Evolutionary conservation across 2,329 filamentous ascomycete genomes (phyloP).

Genomic region (Plenodomus biglobosus): DNA sequence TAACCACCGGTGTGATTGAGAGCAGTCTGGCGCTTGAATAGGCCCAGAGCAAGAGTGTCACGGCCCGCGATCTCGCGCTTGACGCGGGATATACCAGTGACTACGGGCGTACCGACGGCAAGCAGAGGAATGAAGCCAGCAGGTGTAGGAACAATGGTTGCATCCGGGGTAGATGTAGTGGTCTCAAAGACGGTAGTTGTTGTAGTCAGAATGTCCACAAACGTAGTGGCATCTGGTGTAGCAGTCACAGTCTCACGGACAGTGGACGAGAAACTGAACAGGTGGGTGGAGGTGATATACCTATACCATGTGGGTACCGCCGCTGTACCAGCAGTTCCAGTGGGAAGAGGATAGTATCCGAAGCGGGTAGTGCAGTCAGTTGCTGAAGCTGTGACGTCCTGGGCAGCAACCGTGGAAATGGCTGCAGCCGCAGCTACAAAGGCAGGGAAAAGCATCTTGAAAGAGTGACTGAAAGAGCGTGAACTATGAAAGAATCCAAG

Average conservation of each 20-base stretch:
- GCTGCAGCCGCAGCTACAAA: slow-evolving; percentile 20
- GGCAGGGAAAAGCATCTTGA: slow-evolving; percentile 20
- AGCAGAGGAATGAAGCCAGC: slow-evolving; percentile 22
- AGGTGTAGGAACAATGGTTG: slow-evolving; percentile 15
- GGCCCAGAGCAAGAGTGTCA: slow-evolving; percentile 3
- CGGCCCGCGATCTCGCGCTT: slow-evolving; percentile 17
- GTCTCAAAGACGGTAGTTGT: slow-evolving; percentile 17
- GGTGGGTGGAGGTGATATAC: slow-evolving; percentile 13
- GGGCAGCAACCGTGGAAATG: background rate
- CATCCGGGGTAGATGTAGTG: slow-evolving; percentile 11
- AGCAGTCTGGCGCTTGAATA: slow-evolving; percentile 22
- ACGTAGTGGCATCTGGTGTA: slow-evolving; percentile 24
- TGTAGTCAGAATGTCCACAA: slow-evolving; percentile 18
- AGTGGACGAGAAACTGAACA: slow-evolving; percentile 11
- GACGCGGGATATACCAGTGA: slow-evolving; percentile 18
- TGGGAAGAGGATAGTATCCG: slow-evolving; percentile 14
- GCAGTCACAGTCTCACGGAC: slow-evolving; percentile 17
- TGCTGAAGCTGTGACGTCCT: slow-evolving; percentile 7
- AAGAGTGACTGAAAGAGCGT: slow-evolving; percentile 3
- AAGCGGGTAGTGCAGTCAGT: slow-evolving; percentile 18
- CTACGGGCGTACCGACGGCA: slow-evolving; percentile 1
- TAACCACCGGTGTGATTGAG: slow-evolving; percentile 19
- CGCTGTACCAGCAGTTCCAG: slow-evolving; percentile 8
- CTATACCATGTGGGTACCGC: slow-evolving; percentile 13
- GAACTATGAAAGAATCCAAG: slow-evolving; percentile 10